Conservation (phyloP, 1,284 basidiomycete species). For the Sanghuangporus weigelae region DNA sequence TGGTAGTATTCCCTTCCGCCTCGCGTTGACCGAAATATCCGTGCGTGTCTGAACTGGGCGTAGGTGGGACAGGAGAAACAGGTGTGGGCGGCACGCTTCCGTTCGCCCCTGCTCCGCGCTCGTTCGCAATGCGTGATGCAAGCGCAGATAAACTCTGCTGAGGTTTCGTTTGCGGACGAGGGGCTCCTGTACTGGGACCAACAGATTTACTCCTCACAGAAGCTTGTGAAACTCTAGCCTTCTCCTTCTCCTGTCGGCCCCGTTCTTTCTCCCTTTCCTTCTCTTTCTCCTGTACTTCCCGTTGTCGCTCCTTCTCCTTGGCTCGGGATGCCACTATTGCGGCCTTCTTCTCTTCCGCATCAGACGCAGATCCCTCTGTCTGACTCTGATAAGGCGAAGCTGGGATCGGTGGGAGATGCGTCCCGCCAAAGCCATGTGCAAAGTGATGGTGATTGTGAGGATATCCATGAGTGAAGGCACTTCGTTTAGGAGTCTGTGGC, state of each 20-base stretch:
- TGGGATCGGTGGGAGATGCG: constrained; percentile 32
- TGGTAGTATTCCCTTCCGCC: neutral
- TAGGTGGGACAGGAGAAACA: constrained; percentile 4
- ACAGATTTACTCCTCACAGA: constrained; percentile 44
- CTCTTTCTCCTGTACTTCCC: constrained; percentile 10
- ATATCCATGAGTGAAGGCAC: neutral
- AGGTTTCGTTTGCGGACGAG: constrained; percentile 20
- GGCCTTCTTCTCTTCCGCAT: constrained; percentile 19
- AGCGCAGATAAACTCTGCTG: constrained; percentile 38
- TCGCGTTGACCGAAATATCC: neutral
- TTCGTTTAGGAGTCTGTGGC: constrained; percentile 3
- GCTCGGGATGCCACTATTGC: constrained; percentile 27
- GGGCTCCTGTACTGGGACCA: constrained; percentile 21
- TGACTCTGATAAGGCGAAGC: constrained; percentile 32
- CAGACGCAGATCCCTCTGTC: constrained; percentile 32
- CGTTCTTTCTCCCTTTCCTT: constrained; percentile 25
- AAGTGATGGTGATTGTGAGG: neutral
- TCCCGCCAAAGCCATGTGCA: constrained; percentile 2
- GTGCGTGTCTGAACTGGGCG: neutral
- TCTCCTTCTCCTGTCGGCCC: constrained; percentile 22
- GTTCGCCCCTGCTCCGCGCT: neutral
- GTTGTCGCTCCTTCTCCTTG: constrained; percentile 19
- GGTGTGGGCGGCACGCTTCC: constrained; percentile 6
- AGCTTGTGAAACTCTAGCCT: constrained; percentile 27
- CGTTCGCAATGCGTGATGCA: constrained; percentile 28